Evolutionary conservation across 257 asterid genomes (phyloP).

Genomic region (Nemophila menziesii): DNA sequence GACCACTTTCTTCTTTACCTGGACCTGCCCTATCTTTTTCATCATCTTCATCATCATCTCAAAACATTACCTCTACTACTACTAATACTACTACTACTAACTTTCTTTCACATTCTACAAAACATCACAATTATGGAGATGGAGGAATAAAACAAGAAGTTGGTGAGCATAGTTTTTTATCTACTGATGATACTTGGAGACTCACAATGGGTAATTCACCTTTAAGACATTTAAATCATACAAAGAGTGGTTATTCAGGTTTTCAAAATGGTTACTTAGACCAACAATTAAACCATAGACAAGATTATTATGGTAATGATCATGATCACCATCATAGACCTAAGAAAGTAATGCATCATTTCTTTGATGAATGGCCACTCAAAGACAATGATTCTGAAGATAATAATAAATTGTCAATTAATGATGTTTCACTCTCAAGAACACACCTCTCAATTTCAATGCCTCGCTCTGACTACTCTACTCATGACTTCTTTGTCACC

Average conservation of each 20-base stretch:
- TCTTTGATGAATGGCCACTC: constrained; percentile 68
- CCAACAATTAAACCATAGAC: constrained; percentile 15
- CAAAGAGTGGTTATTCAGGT: constrained; percentile 17
- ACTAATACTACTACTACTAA: constrained; percentile 17
- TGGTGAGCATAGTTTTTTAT: constrained; percentile 42
- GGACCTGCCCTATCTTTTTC: constrained; percentile 8
- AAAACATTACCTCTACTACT: constrained; percentile 18
- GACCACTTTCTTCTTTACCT: constrained; percentile 15
- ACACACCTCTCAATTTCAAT: constrained; percentile 61
- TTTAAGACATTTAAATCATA: constrained; percentile 30
- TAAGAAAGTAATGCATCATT: constrained; percentile 86
- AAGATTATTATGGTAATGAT: constrained; percentile 10
- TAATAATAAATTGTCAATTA: constrained; percentile 25
- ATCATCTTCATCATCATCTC: constrained; percentile 26
- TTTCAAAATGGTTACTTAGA: constrained; percentile 16
- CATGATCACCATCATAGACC: constrained; percentile 30
- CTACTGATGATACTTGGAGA: constrained; percentile 36
- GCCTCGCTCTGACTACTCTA: constrained; percentile 42
- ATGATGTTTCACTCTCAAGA: constrained; percentile 13
- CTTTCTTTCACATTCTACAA: constrained; percentile 24
- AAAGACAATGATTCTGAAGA: constrained; percentile 40
- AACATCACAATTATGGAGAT: constrained; percentile 29
- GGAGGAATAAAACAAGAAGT: constrained; percentile 34
- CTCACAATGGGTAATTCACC: constrained; percentile 37
- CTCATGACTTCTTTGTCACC: constrained; percentile 71